Conservation (phyloP, 2,329 filamentous ascomycete genomes). For the Penicillium sp. region DNA sequence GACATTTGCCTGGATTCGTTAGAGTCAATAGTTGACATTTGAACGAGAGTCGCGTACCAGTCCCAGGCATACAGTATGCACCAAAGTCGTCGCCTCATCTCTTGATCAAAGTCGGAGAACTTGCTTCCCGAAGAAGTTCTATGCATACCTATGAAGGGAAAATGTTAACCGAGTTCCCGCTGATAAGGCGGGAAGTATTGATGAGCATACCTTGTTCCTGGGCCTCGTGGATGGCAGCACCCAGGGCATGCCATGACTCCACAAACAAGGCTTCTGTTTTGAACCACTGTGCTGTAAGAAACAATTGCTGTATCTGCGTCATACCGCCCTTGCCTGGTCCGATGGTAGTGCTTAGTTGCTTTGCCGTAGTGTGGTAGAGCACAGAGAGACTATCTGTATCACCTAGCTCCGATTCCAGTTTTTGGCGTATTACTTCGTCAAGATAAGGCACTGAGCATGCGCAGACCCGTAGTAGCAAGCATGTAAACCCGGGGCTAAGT, state of each 20-base stretch:
- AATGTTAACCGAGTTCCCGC: not conserved
- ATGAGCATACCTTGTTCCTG: constrained; percentile 52
- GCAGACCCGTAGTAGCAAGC: constrained; percentile 53
- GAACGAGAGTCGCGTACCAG: constrained; percentile 41
- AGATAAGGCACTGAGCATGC: constrained; percentile 54
- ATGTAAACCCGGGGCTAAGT: constrained; percentile 52
- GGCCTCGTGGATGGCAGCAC: constrained; percentile 52
- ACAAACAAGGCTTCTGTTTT: constrained; percentile 55
- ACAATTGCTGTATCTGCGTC: constrained; percentile 56
- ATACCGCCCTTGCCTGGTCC: constrained; percentile 51
- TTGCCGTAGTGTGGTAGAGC: constrained; percentile 49
- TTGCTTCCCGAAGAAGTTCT: constrained; percentile 41
- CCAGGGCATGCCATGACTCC: constrained; percentile 55
- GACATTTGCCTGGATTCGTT: constrained; percentile 45
- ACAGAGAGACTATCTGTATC: constrained; percentile 47
- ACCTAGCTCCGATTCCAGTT: constrained; percentile 52
- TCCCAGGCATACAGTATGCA: constrained; percentile 55
- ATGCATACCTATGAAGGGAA: constrained; percentile 34
- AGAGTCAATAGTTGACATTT: not conserved
- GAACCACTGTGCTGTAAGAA: constrained; percentile 53
- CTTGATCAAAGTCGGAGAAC: constrained; percentile 52
- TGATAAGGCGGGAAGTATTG: not conserved
- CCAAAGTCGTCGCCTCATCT: constrained; percentile 55
- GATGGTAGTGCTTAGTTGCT: constrained; percentile 50
- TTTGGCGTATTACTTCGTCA: constrained; percentile 40